Evolutionary conservation across 2,329 filamentous ascomycete genomes (phyloP).

Genomic region (Microcyclospora tardicrescens): DNA sequence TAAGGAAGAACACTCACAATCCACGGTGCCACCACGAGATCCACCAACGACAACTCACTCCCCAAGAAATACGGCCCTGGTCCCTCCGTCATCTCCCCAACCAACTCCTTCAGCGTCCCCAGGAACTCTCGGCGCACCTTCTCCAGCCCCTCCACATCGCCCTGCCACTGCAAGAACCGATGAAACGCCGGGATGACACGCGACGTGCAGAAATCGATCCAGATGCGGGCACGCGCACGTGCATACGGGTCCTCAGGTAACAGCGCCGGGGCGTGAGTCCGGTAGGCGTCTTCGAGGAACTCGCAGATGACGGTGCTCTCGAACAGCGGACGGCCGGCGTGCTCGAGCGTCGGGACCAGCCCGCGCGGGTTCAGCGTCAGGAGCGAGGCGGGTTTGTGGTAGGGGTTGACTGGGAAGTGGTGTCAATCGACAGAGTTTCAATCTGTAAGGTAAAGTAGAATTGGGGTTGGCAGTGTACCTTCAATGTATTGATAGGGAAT

Average conservation of each 20-base stretch:
- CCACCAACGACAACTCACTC: too few species aligned
- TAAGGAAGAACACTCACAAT: too few species aligned
- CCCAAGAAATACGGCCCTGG: slow-evolving; percentile 58
- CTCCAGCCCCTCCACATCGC: slow-evolving; percentile 28
- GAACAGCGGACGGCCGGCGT: slow-evolving; percentile 48
- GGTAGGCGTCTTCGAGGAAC: slow-evolving; percentile 61
- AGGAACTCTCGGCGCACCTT: slow-evolving; percentile 48
- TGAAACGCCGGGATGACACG: slow-evolving; percentile 59
- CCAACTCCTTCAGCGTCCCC: slow-evolving; percentile 45
- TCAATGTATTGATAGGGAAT: slow-evolving; percentile 58
- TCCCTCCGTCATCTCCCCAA: slow-evolving; percentile 43
- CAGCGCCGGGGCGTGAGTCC: slow-evolving; percentile 37
- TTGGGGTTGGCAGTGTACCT: slow-evolving; percentile 60
- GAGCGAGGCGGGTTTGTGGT: slow-evolving; percentile 56
- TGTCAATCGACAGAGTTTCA: too few species aligned
- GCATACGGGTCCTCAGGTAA: slow-evolving; percentile 51
- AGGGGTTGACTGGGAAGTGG: slow-evolving; percentile 52
- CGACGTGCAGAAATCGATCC: slow-evolving; percentile 59
- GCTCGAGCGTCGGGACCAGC: slow-evolving; percentile 56
- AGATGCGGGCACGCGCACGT: slow-evolving; percentile 53
- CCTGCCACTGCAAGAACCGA: slow-evolving; percentile 41
- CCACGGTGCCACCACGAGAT: too few species aligned
- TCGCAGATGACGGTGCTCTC: slow-evolving; percentile 63
- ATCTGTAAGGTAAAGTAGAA: slow-evolving; percentile 51
- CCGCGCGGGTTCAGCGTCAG: slow-evolving; percentile 62